Conservation (phyloP, 768 basidiomycete genomes). For the Xerocomus potaroensis region DNA sequence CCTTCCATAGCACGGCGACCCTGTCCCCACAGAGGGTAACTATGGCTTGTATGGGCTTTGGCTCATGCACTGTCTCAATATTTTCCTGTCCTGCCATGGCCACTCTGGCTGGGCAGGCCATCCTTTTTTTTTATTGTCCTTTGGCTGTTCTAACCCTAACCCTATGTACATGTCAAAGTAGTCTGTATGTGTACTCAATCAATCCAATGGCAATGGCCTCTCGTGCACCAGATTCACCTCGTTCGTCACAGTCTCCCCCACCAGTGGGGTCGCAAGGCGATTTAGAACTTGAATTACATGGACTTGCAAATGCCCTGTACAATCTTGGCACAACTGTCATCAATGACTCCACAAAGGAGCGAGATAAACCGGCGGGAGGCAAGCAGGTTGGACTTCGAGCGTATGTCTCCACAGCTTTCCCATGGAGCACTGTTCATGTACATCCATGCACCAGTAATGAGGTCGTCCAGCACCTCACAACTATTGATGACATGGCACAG, state of each 20-base stretch:
- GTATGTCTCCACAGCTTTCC: conserved; percentile 35
- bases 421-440: background rate
- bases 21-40: conserved; percentile 44
- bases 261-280: conserved; percentile 69
- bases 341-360: conserved; percentile 77
- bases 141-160: conserved; percentile 29
- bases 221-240: conserved; percentile 47
- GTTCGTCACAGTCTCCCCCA: conserved; percentile 69
- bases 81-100: conserved; percentile 69
- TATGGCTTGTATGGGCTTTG: conserved; percentile 53
- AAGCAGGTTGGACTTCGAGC: conserved; percentile 78
- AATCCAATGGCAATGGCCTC: background rate
- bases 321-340: conserved; percentile 81
- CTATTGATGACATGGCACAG: conserved; percentile 66
- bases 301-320: conserved; percentile 72
- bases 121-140: conserved; percentile 12
- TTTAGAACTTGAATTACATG: conserved; percentile 69
- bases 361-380: conserved; percentile 61
- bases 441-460: conserved; percentile 54
- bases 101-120: conserved; percentile 41
- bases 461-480: conserved; percentile 61
- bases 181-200: too few species aligned
- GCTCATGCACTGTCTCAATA: conserved; percentile 78
- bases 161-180: conserved; percentile 13
- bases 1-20: conserved; percentile 55